A percentile compares a stretch with the other conserved stretches of the same genome.
These are phyloP conservation scores for Tilletia caries DNA, from an alignment of 1,284 basidiomycete species.

Conservation along the genomic window DNA sequence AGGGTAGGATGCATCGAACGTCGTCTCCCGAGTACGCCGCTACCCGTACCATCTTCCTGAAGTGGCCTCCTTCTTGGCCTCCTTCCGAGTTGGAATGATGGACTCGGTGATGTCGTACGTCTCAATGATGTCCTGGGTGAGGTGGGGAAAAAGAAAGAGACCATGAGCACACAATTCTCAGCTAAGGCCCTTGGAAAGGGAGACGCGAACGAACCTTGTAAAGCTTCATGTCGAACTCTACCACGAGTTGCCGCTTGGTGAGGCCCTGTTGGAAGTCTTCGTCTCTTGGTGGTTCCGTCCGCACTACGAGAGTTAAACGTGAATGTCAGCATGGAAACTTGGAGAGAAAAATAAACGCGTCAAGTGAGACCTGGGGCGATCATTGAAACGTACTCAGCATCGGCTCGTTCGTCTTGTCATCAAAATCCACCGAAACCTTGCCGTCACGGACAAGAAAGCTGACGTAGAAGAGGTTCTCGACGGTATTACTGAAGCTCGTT, in stretches of 20 bases:
- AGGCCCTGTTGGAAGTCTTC: constrained; percentile 66
- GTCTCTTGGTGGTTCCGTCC: constrained; percentile 48
- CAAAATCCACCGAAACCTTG: constrained; percentile 61
- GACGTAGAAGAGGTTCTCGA: constrained; percentile 88
- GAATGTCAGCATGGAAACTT: neutral
- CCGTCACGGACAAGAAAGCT: constrained; percentile 85
- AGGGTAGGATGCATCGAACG: no score
- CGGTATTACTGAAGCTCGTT: constrained; percentile 78
- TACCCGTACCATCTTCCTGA: constrained; percentile 13
- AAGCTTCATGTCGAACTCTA: constrained; percentile 77
- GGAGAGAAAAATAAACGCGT: neutral
- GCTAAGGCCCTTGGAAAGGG: neutral
- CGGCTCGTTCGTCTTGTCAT: constrained; percentile 65
- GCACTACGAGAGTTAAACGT: constrained; percentile 7
- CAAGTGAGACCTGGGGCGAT: constrained; percentile 16
- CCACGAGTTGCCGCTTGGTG: constrained; percentile 73
- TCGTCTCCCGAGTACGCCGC: no score
- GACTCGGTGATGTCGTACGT: constrained; percentile 69
- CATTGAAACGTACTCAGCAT: constrained; percentile 63
- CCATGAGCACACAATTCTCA: no score
- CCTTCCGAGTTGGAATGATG: constrained; percentile 53
- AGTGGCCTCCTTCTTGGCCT: neutral
- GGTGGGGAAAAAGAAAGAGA: neutral
- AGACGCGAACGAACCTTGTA: constrained; percentile 65
- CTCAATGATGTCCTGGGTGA: constrained; percentile 68